Evolutionary conservation across 345 rosid genomes (phyloP).

Genomic region (Corchorus olitorius): DNA sequence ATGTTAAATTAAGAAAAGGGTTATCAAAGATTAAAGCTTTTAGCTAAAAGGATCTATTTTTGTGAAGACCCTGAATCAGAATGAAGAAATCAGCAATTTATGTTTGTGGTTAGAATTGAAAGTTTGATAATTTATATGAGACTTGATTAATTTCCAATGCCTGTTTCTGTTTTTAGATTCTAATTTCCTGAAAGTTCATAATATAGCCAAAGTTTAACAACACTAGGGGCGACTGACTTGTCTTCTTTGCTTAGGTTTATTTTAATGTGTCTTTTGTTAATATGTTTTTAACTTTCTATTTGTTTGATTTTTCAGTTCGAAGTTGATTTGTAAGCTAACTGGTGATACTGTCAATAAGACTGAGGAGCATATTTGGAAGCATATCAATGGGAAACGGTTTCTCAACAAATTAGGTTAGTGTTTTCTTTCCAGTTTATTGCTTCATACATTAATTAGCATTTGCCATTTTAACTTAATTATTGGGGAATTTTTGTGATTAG

Average conservation of each 20-base stretch:
- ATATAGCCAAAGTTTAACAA: background rate
- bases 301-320: constrained; percentile 53
- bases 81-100: background rate
- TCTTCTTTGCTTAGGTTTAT: background rate
- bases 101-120: constrained; percentile 12
- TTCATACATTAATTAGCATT: background rate
- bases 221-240: background rate
- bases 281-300: background rate
- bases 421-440: background rate
- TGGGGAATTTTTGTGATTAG: constrained; percentile 42
- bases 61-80: background rate
- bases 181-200: background rate
- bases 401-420: constrained; percentile 73
- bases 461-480: background rate
- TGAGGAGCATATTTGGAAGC: constrained; percentile 95
- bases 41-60: background rate
- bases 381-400: constrained; percentile 77
- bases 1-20: constrained; percentile 3
- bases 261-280: background rate
- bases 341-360: constrained; percentile 84
- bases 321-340: constrained; percentile 82
- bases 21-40: background rate
- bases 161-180: background rate
- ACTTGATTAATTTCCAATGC: constrained; percentile 5
- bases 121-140: background rate